Evolutionary conservation across 805 yeast genomes (phyloP).

Genomic region (Pichia paraexigua): DNA sequence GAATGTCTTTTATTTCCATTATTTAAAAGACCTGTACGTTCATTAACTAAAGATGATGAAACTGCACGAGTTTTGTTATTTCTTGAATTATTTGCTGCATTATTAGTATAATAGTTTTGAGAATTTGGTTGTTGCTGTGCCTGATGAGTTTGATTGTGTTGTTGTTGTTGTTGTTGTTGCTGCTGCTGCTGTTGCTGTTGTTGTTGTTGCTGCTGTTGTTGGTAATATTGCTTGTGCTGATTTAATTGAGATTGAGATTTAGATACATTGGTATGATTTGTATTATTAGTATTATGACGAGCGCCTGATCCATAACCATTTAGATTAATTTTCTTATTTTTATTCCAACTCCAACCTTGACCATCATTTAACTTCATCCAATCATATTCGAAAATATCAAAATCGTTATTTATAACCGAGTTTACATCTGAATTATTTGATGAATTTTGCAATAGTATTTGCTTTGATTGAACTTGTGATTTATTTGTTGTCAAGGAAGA

Average conservation of each 20-base stretch:
- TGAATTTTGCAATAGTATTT: neutral
- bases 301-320: conserved; percentile 61
- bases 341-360: conserved; percentile 70
- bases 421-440: neutral
- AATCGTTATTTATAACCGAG: conserved; percentile 21
- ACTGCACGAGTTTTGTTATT: neutral
- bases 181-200: conserved; percentile 7
- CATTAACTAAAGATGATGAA: conserved; percentile 2
- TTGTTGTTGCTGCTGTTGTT: conserved; percentile 10
- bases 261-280: conserved; percentile 4
- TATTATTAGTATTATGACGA: conserved; percentile 4
- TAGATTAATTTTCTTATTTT: conserved; percentile 70
- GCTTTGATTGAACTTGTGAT: neutral
- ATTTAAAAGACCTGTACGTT: conserved; percentile 4
- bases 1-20: neutral
- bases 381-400: conserved; percentile 64
- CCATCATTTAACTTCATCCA: conserved; percentile 79
- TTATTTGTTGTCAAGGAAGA: neutral
- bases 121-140: neutral
- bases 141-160: neutral
- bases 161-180: conserved; percentile 1
- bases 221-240: conserved; percentile 11
- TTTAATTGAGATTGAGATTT: conserved; percentile 10
- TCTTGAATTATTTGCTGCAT: neutral
- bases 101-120: neutral